Base-by-base conservation (phyloP, 78 protist species). In the Planoprotostelium fungivorum region DNA sequence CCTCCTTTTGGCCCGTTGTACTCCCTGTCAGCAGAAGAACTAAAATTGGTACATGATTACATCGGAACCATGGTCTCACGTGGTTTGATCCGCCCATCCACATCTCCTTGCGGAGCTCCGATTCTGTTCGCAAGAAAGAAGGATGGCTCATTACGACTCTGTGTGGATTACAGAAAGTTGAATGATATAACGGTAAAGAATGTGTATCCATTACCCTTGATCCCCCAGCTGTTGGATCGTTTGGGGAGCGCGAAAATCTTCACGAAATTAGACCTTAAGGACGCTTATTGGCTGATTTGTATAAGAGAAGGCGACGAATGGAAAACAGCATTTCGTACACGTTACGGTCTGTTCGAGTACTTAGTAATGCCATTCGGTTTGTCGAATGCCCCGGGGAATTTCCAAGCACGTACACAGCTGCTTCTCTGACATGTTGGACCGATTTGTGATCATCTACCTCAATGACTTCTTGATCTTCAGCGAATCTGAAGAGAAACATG, bases 101-200 rank as follows among this genome's bases (percentile, higher is more conserved):
- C 73, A n/a, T 36, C 83, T 0, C 90, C 92, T 0, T 89, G 29
- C 83, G 38, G 86, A 0, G 85, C 95, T 10, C 63, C 92, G 10
- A 39, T 93, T n/a, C 37, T 93, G n/a, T 84, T 93, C 36, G 90
- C 35, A 25, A 63, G 36, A 23, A 93, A 93, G 88, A 87, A 86
- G 84, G 36, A 86, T 39, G 90, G 95, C 16, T 1, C 34, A 0
- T 35, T 34, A 35, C 31, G 95, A 29, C 0, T 89, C 37, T 93
- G 95, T 34, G 31, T 93, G 29, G 95, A 93, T 90, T 89, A 89
- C 86, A 35, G 95, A 0, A 28, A 36, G 37, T 51, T 93, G 36
- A 93, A 93, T 36, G 10, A n/a, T 0, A 0, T 34, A 0, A 93
- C 95, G 0, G 38, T 37, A 28, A 29, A 84, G 34, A 29, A 87